Evolutionary conservation across 345 rosid genomes (phyloP), one percentile per base, ranked within the genome.

Genomic region (Corchorus olitorius): DNA sequence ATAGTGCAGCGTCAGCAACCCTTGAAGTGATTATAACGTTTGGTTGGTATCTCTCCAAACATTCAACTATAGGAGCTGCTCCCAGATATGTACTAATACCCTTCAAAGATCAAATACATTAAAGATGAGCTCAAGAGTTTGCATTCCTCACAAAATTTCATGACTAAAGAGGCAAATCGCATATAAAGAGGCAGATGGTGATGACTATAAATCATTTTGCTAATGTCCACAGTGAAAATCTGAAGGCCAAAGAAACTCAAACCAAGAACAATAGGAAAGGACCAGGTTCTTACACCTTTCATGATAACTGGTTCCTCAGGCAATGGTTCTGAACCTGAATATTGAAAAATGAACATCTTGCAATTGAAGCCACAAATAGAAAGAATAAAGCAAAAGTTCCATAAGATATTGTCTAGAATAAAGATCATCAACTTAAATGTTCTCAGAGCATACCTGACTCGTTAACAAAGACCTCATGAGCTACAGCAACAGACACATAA

Each of bases 11-110:
- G 81, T 94, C 98, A 72, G 97, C 97, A 60, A 93, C 83, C 78
- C 97, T 84, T 61, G 97, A 94, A 82, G 97, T 90, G 74, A 94
- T 84, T 45, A 94, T 78, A 34, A 94, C 95, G 87, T 90, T 74
- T 58, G 97, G 94, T 74, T 83, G 88, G 86, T 94, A 91, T 81
- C 84, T 93, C 66, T 91, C 97, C 64, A 94, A 89, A 76, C 97
- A 94, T 84, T 90, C 92, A 77, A 94, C 97, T 80, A 94, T 89
- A 2, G 97, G 97, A 80, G 92, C 94, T 69, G 97, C 97, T 84
- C 98, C 98, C 70, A 94, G 86, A 86, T 94, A 94, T 35, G 98
- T 93, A 85, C 97, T 86, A 63, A 82, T 68, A 53, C 97, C 97
- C 97, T 94, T 87, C 79, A 81, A 48, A 79, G 53, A 79, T 64